Evolutionary conservation across 2,329 filamentous ascomycete species (phyloP).

Genomic region (Fusarium scirpi): DNA sequence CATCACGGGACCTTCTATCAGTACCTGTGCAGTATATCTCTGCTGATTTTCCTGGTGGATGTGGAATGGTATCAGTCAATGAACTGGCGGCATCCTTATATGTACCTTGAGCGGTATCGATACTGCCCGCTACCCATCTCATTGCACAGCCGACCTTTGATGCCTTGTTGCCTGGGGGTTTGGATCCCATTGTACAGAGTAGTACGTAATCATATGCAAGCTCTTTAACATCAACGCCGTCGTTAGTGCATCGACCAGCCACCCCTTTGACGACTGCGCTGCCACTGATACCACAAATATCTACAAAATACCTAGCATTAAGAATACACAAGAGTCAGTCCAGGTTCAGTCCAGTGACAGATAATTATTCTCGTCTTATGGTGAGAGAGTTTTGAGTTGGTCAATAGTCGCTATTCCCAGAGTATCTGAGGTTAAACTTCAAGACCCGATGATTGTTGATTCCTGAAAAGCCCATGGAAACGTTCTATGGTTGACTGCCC

Average conservation of each 20-base stretch:
- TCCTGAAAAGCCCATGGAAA: neutral
- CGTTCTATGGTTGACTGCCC: neutral
- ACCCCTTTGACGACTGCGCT: neutral
- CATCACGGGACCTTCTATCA: neutral
- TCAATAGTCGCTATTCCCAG: neutral
- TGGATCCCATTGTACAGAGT: neutral
- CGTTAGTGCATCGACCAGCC: neutral
- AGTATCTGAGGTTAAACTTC: neutral
- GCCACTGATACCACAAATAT: neutral
- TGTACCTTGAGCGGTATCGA: neutral
- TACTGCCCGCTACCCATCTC: neutral
- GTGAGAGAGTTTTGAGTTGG: neutral
- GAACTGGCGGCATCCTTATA: neutral
- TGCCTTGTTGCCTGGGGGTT: neutral
- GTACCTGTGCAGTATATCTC: neutral
- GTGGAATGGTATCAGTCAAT: neutral
- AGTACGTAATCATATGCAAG: neutral
- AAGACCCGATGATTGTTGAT: neutral
- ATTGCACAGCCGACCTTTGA: neutral
- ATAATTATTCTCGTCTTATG: neutral
- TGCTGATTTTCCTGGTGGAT: neutral
- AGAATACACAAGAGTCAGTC: neutral
- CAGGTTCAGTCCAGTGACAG: neutral
- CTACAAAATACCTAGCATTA: neutral
- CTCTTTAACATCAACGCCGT: neutral